Evolutionary conservation across 495 filamentous ascomycete genomes (phyloP).

Genomic region (Neurospora hispaniola): DNA sequence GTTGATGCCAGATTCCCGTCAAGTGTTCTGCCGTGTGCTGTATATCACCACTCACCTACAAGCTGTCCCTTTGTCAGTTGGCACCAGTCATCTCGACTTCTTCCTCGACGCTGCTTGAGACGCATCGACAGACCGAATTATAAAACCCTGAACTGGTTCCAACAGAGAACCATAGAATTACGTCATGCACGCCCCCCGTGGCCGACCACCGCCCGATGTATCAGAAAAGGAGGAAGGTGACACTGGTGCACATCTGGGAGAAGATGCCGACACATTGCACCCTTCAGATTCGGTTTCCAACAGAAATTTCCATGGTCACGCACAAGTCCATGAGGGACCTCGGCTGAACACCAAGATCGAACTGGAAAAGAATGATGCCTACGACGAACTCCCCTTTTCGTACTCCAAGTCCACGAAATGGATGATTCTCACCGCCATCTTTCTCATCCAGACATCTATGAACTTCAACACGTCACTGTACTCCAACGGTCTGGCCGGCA

Average conservation of each 20-base stretch:
- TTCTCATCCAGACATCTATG: conserved; percentile 71
- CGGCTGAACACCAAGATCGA: conserved; percentile 33
- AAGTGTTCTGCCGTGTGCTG: background rate
- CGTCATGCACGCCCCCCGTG: background rate
- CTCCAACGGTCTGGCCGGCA: conserved; percentile 50
- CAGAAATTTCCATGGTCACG: background rate
- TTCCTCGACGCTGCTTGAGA: background rate
- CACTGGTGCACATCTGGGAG: background rate
- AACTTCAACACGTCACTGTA: conserved; percentile 76
- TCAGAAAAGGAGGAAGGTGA: background rate
- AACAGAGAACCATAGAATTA: background rate
- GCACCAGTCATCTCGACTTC: background rate
- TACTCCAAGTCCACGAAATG: conserved; percentile 64
- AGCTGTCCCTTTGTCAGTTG: background rate
- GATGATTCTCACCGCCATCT: conserved; percentile 62
- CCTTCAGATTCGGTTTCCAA: background rate
- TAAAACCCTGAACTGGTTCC: background rate
- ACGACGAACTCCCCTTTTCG: conserved; percentile 53
- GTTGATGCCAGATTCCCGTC: background rate
- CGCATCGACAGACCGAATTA: background rate
- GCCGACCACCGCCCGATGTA: background rate
- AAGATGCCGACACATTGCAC: background rate
- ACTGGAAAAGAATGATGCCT: conserved; percentile 52
- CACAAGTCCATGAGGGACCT: background rate
- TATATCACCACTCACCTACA: background rate